Base-by-base conservation (phyloP, 2,329 filamentous ascomycete genomes). In the Onygenales sp. region DNA sequence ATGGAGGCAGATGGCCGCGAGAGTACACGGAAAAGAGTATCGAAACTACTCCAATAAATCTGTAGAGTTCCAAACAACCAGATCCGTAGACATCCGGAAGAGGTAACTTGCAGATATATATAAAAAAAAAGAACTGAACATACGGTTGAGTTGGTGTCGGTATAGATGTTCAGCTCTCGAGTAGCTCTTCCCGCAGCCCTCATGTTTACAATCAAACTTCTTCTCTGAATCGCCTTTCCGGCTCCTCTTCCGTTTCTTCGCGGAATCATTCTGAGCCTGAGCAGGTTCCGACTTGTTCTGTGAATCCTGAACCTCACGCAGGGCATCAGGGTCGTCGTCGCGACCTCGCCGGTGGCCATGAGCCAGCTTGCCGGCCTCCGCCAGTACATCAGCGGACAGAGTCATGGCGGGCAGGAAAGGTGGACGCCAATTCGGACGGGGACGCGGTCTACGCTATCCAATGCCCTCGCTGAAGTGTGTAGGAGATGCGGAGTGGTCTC, bases 121-220 rank as follows among this genome's bases (percentile, higher is more conserved):
- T n/a, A 31, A 11, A 11, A 8, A 4, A 42, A 52, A 43, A 53
- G 39, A 46, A 55, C 54, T 57, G 21, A 34, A 75, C 83, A 69
- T 77, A 90, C 87, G 93, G 67, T 98, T 98, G 61, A 97, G 74
- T 72, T 97, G 91, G 71, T 97, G 92, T 45, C 93, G 84, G 73
- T 96, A 96, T 74, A 98, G 76, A 75, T 98, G 93, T 72, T 97
- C 93, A 7, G 93, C 92, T 66, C 93, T 82, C 31, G 92, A 96
- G 69, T 98, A 98, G 67, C 86, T 94, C 77, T 96, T 98, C 42
- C 89, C 91, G 64, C 93, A 98, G 40, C 86, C 88, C 59, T 88
- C 84, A 55, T 89, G 83, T 4, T 86, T 85, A 66, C 93, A 98
- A 63, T 87, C 85, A 58, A 90, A 92, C 64, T 76, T 77, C 59